Evolutionary conservation across 345 rosid genomes (phyloP).

Genomic region (Eucalyptus erythrocorys): DNA sequence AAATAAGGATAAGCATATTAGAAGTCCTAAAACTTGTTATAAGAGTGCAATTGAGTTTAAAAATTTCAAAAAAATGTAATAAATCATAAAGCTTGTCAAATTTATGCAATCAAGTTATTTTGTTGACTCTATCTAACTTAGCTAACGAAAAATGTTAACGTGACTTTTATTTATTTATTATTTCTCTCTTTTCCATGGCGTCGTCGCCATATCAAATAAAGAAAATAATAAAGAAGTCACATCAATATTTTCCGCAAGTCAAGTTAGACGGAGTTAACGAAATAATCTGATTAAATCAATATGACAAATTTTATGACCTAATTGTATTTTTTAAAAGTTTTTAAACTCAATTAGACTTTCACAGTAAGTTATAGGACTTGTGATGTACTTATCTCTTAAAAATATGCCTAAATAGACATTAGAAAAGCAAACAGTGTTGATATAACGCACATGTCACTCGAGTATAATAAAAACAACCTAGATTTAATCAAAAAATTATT

Average conservation of each 20-base stretch:
- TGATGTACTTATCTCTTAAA: not conserved
- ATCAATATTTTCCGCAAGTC: not conserved
- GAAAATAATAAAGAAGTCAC: too few species aligned
- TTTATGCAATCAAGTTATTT: too few species aligned
- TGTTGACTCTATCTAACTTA: not conserved
- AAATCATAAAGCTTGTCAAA: too few species aligned
- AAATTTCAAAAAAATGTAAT: too few species aligned
- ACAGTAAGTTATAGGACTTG: not conserved
- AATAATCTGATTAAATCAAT: not conserved
- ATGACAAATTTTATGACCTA: too few species aligned
- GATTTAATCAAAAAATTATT: too few species aligned
- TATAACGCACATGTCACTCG: accelerated
- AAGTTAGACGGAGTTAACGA: not conserved
- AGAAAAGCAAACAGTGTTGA: not conserved
- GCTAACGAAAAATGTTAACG: not conserved
- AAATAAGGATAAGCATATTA: not conserved
- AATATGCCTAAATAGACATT: not conserved
- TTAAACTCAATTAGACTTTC: too few species aligned
- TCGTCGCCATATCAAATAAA: too few species aligned
- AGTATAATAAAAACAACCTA: too few species aligned
- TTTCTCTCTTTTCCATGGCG: not conserved
- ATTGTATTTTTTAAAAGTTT: not conserved
- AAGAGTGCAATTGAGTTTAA: not conserved
- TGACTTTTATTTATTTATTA: too few species aligned
- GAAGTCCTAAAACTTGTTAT: too few species aligned